Base-by-base conservation (phyloP, 2,329 filamentous ascomycete species). In the Colletotrichum filicis region DNA sequence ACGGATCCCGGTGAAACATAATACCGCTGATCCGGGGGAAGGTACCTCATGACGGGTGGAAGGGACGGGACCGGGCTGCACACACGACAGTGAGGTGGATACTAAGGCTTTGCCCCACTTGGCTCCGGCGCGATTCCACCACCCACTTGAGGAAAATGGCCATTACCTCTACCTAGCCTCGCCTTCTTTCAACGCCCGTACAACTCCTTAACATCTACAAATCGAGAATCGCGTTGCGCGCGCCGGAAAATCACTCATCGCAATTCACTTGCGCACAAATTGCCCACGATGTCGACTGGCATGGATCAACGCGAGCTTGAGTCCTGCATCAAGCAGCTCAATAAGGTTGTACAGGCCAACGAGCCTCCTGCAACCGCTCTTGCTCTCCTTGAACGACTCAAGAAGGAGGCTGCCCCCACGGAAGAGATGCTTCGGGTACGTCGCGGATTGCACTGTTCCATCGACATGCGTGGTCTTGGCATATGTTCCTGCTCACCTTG, bases 291-390 rank as follows among this genome's bases (percentile, higher is more conserved):
- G 66, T 63, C 73, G 56, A 74, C 52, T 73, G 75, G 70, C 60
- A 95, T 97, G 93, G 93, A 97, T 79, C 90, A 92, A 79, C 94
- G 94, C 83, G 94, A 96, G 80, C 93, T 98, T 68, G 90, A 92
- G 78, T 86, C 92, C 79, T 92, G 92, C 83, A 91, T 95, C 79
- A 93, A 94, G 84, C 91, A 92, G 80, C 89, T 98, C 79, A 90
- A 89, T 78, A 98, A 97, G 85, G 94, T 94, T 28, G 88, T 94
- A 56, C 86, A 88, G 59, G 91, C 92, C 69, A 94, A 94, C 79
- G 94, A 97, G 79, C 91, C 95, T 5, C 80, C 94, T 30, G 84
- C 92, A 53, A 93, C 90, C 74, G 89, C 97, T 63, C 86, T 97
- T 68, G 87, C 89, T 65, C 88, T 98, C 74, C 87, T 99, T 66